A percentile compares a stretch with the other conserved stretches of the same genome.
Conservation (phyloP, 495 filamentous ascomycete genomes). For the Astrothelium subdiscretum region DNA sequence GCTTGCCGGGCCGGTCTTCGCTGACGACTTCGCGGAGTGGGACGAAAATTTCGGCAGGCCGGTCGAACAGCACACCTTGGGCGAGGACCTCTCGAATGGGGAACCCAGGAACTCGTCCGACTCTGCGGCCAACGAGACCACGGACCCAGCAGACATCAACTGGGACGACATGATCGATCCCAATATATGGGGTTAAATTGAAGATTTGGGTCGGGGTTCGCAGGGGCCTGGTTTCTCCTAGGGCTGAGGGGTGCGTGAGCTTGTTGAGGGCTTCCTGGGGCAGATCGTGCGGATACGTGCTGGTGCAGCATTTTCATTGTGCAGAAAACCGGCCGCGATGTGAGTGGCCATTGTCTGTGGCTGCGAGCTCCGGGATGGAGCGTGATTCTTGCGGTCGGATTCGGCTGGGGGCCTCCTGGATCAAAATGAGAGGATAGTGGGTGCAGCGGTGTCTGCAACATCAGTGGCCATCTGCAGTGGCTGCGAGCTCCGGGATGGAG, state of each 20-base stretch:
- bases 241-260: too few relatives aligned
- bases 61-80: not conserved
- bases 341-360: not conserved
- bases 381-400: not conserved
- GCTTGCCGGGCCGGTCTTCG: too few relatives aligned
- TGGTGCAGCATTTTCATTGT: not conserved
- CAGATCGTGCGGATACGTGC: not conserved
- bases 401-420: too few relatives aligned
- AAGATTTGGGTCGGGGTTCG: not conserved
- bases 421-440: not conserved
- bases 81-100: not conserved
- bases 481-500: conserved; percentile 1
- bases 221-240: too few relatives aligned
- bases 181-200: not conserved
- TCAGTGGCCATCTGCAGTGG: not conserved
- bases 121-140: too few relatives aligned
- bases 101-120: too few relatives aligned
- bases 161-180: not conserved
- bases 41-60: not conserved
- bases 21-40: not conserved
- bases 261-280: too few relatives aligned
- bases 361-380: conserved; percentile 1
- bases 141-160: not conserved
- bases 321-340: not conserved
- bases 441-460: not conserved